Base-by-base conservation (phyloP, 306 rosid species). In the Castanea mollissima region DNA sequence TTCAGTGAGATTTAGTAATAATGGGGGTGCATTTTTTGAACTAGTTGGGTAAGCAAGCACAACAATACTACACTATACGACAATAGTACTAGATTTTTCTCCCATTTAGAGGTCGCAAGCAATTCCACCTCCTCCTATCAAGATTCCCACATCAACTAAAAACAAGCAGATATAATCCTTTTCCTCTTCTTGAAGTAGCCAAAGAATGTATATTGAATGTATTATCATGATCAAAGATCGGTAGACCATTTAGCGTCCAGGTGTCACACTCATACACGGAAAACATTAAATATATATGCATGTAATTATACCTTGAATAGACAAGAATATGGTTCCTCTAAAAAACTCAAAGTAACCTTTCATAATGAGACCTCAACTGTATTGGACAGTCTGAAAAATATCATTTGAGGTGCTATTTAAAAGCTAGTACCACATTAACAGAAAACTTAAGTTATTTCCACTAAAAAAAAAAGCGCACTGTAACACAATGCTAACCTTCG, bases 401-500 rank as follows among this genome's bases (percentile, higher is more conserved):
- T 23, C 16, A 59, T 59, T 16, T 18, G 12, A 16, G 11, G 20
- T 10, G 6, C 13, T 5, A 29, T 64, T 64, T 15, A 2, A 64
- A 64, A 64, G 70, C 46, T 31, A 64, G 70, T 31, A 31, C 21
- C 32, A 29, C 32, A 16, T 32, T 64, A 16, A 64, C 46, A 64
- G 70, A 64, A 29, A 31, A 29, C 41, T 2, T 2, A 10, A 31
- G 41, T 32, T 29, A 8, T 64, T 64, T 15, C 15, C 70, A 64
- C n/a, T 31, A 1, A 64, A 32, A 64, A 64, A 64, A 31, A 64
- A 32, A 31, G 6, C 3, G 1, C 16, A 64, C 20, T 31, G 46
- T 12, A 31, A 57, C 34, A 79, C 29, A 77, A 80, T 82, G 67
- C 87, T 76, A 75, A 95, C 99, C 97, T 95, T 95, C 3, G 97